Conservation (phyloP, 2,329 filamentous ascomycete species). For the Pseudogymnoascus sp. region DNA sequence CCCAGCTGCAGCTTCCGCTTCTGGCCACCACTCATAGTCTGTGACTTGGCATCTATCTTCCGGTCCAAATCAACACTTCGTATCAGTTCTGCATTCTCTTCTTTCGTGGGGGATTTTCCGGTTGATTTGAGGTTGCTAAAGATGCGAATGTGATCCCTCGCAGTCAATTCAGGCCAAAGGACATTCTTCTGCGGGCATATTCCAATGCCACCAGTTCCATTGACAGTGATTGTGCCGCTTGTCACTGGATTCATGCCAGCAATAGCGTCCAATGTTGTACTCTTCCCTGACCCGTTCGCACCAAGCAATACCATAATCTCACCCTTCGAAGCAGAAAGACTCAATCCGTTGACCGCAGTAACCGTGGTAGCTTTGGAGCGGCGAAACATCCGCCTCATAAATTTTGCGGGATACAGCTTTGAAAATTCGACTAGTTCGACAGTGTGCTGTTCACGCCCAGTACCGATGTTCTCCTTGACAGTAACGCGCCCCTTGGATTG, state of each 20-base stretch:
- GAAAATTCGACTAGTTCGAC: slow-evolving; percentile 66
- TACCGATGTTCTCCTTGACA: slow-evolving; percentile 29
- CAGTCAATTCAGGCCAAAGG: slow-evolving; percentile 81
- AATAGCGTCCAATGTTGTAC: slow-evolving; percentile 80
- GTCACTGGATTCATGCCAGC: slow-evolving; percentile 73
- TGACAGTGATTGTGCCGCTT: slow-evolving; percentile 67
- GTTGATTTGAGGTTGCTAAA: slow-evolving; percentile 77
- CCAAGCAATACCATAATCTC: slow-evolving; percentile 82
- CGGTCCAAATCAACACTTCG: slow-evolving; percentile 63
- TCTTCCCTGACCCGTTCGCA: slow-evolving; percentile 86
- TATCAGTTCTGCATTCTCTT: slow-evolving; percentile 57
- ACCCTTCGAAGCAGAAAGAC: slow-evolving; percentile 62
- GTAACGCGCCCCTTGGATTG: slow-evolving; percentile 54
- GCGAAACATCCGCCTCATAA: slow-evolving; percentile 29
- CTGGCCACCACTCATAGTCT: slow-evolving; percentile 81
- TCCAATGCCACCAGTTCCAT: slow-evolving; percentile 71
- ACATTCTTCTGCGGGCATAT: slow-evolving; percentile 93
- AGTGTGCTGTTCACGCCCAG: slow-evolving; percentile 38
- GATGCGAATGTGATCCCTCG: slow-evolving; percentile 74
- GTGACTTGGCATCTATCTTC: slow-evolving; percentile 64
- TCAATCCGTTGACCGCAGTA: slow-evolving; percentile 68
- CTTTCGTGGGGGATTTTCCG: slow-evolving; percentile 44
- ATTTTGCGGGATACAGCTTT: slow-evolving; percentile 66
- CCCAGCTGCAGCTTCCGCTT: slow-evolving; percentile 88
- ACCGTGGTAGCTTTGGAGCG: slow-evolving; percentile 53